Evolutionary conservation across 345 rosid species (phyloP).

Genomic region (Lagerstroemia speciosa): DNA sequence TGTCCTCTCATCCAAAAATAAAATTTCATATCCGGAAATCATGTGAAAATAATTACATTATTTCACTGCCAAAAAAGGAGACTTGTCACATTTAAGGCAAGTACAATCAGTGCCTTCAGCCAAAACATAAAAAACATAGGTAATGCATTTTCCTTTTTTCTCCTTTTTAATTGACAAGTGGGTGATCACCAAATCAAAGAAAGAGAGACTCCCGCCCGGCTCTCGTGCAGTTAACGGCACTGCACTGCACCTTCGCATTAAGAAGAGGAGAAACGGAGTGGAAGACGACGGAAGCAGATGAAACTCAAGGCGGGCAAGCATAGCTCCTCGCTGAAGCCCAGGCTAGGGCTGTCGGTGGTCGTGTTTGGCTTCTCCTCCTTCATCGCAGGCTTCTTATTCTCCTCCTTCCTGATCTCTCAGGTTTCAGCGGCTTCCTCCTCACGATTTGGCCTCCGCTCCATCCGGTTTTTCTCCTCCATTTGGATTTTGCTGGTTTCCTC

Average conservation of each 20-base stretch:
- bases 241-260: no score
- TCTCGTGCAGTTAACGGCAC: background rate
- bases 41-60: no score
- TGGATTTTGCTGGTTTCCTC: background rate
- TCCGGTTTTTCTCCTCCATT: background rate
- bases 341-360: conserved; percentile 25
- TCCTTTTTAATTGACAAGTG: background rate
- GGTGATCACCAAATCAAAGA: background rate
- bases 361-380: conserved; percentile 10
- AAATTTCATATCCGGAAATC: no score
- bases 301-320: background rate
- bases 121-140: no score
- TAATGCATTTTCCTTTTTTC: no score
- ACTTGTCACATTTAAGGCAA: no score
- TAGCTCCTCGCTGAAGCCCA: conserved; percentile 20
- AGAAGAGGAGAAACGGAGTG: background rate
- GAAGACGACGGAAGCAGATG: background rate
- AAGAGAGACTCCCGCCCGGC: background rate
- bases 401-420: conserved; percentile 37
- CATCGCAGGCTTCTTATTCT: conserved; percentile 36
- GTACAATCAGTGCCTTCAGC: no score
- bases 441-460: background rate
- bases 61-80: no score
- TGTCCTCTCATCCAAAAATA: no score
- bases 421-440: conserved; percentile 9